Evolutionary conservation across 2,329 filamentous ascomycete genomes (phyloP).

Genomic region (Aquanectria penicillioides): DNA sequence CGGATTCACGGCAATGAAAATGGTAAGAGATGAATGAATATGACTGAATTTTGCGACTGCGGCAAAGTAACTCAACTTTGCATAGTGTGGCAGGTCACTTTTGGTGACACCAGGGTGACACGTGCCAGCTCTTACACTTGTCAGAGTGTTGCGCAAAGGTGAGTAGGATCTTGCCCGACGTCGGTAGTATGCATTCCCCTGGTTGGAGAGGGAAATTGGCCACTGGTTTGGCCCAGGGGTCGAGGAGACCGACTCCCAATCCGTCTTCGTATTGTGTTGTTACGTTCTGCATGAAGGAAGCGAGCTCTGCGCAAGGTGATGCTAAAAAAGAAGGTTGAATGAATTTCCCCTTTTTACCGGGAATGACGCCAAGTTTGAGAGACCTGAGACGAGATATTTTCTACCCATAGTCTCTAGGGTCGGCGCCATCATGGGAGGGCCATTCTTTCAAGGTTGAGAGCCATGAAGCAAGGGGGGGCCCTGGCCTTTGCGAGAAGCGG

Average conservation of each 20-base stretch:
- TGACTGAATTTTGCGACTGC: too few relatives aligned
- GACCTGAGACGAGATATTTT: slow-evolving; percentile 18
- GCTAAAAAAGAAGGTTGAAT: slow-evolving; percentile 14
- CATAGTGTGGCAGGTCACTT: too few relatives aligned
- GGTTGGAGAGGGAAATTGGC: background rate
- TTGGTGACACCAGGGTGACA: background rate
- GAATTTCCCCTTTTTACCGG: slow-evolving; percentile 13
- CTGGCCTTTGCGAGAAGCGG: slow-evolving; percentile 5
- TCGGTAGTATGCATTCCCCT: background rate
- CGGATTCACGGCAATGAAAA: background rate
- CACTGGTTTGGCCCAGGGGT: background rate
- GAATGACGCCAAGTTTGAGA: slow-evolving; percentile 8
- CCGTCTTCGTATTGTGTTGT: background rate
- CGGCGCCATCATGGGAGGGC: background rate
- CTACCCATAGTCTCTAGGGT: too few relatives aligned
- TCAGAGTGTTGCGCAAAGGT: background rate
- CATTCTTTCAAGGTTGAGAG: slow-evolving; percentile 5
- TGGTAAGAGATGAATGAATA: too few relatives aligned
- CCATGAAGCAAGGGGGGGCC: background rate
- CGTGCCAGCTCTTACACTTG: background rate
- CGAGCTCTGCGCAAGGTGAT: background rate
- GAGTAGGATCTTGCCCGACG: background rate
- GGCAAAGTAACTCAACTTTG: too few relatives aligned
- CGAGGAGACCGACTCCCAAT: background rate
- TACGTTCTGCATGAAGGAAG: background rate